Conservation (phyloP, 495 filamentous ascomycete species). For the Podospora pseudoanserina region DNA sequence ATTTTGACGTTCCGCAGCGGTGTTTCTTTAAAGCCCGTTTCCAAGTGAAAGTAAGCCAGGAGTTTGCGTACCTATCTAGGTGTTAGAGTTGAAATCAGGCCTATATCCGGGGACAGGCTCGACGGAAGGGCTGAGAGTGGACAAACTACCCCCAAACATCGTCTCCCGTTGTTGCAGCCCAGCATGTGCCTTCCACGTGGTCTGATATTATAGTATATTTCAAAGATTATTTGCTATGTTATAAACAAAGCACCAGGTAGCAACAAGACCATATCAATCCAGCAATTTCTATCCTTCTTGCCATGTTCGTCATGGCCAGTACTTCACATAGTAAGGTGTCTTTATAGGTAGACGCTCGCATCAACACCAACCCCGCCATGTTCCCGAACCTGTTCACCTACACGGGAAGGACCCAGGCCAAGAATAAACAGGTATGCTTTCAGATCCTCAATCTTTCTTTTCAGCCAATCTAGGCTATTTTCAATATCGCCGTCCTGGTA, state of each 20-base stretch:
- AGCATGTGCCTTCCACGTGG: neutral
- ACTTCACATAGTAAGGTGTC: too few species aligned
- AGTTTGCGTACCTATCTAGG: neutral
- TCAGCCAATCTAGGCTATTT: neutral
- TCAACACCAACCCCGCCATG: neutral
- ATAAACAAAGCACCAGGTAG: too few species aligned
- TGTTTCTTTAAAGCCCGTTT: neutral
- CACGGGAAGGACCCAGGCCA: neutral
- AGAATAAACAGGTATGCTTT: neutral
- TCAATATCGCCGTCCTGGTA: neutral
- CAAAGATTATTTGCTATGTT: too few species aligned
- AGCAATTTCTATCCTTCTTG: too few species aligned
- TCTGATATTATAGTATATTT: neutral
- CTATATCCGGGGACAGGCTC: neutral
- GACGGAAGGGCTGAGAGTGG: neutral
- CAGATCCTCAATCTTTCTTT: neutral
- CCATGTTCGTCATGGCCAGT: too few species aligned
- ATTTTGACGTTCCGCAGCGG: neutral
- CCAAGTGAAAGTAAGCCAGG: neutral
- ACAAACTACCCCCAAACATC: neutral
- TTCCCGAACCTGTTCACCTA: neutral
- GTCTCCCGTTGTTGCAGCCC: neutral
- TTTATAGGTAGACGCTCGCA: neutral
- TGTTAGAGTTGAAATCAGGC: neutral
- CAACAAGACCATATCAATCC: too few species aligned